Evolutionary conservation across 306 rosid species (phyloP), one percentile per base, ranked within the genome.

Genomic region (Quercus engelmannii): DNA sequence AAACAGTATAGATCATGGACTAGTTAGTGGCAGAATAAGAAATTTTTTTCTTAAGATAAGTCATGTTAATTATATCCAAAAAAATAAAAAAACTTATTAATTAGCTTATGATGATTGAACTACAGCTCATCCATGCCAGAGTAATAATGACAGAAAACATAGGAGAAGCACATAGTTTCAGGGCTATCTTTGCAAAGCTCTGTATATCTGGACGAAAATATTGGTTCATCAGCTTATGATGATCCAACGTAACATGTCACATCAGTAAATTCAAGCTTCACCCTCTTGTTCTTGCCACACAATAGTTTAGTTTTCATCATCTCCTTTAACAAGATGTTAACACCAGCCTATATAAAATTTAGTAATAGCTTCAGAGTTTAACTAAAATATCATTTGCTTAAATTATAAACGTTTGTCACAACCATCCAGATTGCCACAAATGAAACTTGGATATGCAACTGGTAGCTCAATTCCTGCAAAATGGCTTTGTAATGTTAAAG

Each of bases 71-170:
- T 41, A 41, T 41, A 41, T 41, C 3, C 1, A 41, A 38, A 38
- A 41, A 38, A 38, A 3, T 3, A 30, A 33, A 38, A 7, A 41
- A 41, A 41, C 3, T 7, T 41, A 8, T 41, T 41, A 41, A 41
- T 41, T 8, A 41, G 46, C 46, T 41, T 41, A 41, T 41, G 11
- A 41, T 20, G 33, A 11, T 25, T 20, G 55, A 70, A 12, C 81
- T 80, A 84, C 6, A 11, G 70, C 73, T 94, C 97, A 51, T 94
- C 86, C 58, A 19, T 72, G 14, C 97, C 97, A 2, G 88, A 81
- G 89, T 92, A 90, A 73, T 80, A 86, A 82, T 90, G 96, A 61
- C 92, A 91, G 82, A 94, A 94, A 67, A 87, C 94, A 72, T 92
- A 85, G 4, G 98, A 92, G 81, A 94, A 94, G 84, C 89, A 97